These are phyloP conservation scores for Cymodocea nodosa DNA, from an alignment of 116 monocot species.

Conservation along the genomic window DNA sequence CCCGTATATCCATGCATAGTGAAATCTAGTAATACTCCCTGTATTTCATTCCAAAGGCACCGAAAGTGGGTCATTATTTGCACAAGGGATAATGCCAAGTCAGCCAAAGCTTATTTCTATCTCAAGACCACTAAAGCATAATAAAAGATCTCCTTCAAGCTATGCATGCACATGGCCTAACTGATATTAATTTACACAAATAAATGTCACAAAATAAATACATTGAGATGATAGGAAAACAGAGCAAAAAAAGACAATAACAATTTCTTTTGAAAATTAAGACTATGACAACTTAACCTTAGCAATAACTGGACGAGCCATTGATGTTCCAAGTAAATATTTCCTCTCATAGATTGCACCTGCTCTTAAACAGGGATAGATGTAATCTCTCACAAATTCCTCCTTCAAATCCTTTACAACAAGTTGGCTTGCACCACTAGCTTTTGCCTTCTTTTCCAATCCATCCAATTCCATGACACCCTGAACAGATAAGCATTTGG, in stretches of 20 bases:
- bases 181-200: no score
- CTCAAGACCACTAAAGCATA: no score
- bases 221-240: not conserved
- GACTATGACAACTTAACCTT: conserved; percentile 37
- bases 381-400: conserved; percentile 90
- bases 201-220: no score
- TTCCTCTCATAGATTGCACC: conserved; percentile 98
- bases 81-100: no score
- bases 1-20: no score
- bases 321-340: conserved; percentile 91
- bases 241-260: conserved; percentile 1
- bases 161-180: no score
- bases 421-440: conserved; percentile 89
- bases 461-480: conserved; percentile 88
- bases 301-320: conserved; percentile 99
- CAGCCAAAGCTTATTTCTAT: no score
- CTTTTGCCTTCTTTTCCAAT: conserved; percentile 82
- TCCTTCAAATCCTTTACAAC: conserved; percentile 92
- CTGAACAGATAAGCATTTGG: conserved; percentile 13
- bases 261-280: conserved; percentile 1
- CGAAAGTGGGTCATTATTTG: no score
- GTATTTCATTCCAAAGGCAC: no score
- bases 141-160: no score
- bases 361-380: conserved; percentile 87
- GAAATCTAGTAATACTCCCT: no score